phyloP scores from a whole-genome alignment of 2,329 filamentous ascomycete genomes.

The Fusarium succisae region DNA sequence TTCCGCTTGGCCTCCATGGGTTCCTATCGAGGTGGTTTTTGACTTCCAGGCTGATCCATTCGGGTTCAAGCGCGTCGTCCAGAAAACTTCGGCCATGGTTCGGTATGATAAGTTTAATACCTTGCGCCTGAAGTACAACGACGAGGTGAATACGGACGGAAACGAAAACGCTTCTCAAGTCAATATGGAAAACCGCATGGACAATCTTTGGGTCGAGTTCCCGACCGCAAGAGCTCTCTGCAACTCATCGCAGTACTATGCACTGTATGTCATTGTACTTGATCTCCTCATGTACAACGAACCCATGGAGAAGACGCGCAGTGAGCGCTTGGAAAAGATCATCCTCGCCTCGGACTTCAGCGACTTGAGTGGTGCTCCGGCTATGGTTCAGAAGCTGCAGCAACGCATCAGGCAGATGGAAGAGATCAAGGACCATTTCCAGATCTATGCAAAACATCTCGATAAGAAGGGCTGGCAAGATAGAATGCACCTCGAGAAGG shows the following conservation, averaged over 20 bases:
- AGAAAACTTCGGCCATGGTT: conserved; percentile 93
- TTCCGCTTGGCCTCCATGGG: conserved; percentile 96
- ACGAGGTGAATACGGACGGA: conserved; percentile 80
- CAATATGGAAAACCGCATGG: conserved; percentile 80
- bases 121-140: conserved; percentile 94
- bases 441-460: conserved; percentile 86
- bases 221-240: conserved; percentile 93
- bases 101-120: conserved; percentile 99
- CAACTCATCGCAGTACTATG: conserved; percentile 97
- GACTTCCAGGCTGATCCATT: conserved; percentile 94
- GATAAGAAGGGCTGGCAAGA: conserved; percentile 94
- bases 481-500: conserved; percentile 85
- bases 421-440: conserved; percentile 96
- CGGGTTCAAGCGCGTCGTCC: conserved; percentile 96
- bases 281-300: conserved; percentile 97
- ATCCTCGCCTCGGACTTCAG: conserved; percentile 99
- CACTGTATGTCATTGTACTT: conserved; percentile 96
- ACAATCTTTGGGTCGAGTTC: conserved; percentile 97
- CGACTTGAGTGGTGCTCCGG: conserved; percentile 90
- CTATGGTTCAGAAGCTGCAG: conserved; percentile 91
- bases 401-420: conserved; percentile 92
- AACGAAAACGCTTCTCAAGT: conserved; percentile 60
- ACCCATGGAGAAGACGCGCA: conserved; percentile 95
- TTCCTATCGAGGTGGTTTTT: conserved; percentile 98
- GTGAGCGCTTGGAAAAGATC: conserved; percentile 94